Evolutionary conservation across 768 basidiomycete genomes (phyloP), one percentile per base, ranked within the genome.

Genomic region (Chalciporus pseudorubinellus): DNA sequence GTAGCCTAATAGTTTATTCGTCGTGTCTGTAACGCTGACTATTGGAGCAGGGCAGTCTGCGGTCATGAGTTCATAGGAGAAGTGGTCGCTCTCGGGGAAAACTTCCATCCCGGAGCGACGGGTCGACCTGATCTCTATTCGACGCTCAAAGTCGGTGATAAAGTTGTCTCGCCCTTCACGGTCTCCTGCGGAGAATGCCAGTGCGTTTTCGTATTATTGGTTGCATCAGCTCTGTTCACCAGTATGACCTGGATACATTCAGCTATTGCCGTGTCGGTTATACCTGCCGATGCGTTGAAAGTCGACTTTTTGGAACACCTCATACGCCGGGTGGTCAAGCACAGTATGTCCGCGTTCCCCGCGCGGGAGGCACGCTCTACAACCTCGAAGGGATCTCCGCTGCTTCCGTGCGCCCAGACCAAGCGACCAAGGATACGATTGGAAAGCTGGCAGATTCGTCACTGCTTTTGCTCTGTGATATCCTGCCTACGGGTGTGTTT

Each of bases 131-230:
- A 65, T 21, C 70, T 89, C 16, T 90, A 91, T 55, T 73, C 82
- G 0, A 79, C 71, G 20, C 74, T 92, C 47, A 80, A 76, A 48
- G 67, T 88, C 6, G 89, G 88, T 6, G 85, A 92, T 63, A 86
- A 82, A 60, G 85, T 92, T 13, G 82, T 92, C 20, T 83, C 87
- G 1, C 87, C 90, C 3, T 92, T 91, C 68, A 88, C 88, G 0
- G 76, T 79, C n/a, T 87, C 81, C 44, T 92, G 90, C 57, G 85
- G 84, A n/a, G 88, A 91, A 62, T 92, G 90, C 77, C 80, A 84
- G 89, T 92, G 53, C 61, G 83, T 76, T 39, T 2, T 38, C 34
- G 4, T 24, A 14, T 11, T 5, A 29, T 26, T 12, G 10, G 7
- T 26, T 19, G 10, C 10, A 10, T 43, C n/a, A 6, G 14, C 8